phyloP scores from a whole-genome alignment of 345 rosid genomes.

The Streptanthus diversifolius region DNA sequence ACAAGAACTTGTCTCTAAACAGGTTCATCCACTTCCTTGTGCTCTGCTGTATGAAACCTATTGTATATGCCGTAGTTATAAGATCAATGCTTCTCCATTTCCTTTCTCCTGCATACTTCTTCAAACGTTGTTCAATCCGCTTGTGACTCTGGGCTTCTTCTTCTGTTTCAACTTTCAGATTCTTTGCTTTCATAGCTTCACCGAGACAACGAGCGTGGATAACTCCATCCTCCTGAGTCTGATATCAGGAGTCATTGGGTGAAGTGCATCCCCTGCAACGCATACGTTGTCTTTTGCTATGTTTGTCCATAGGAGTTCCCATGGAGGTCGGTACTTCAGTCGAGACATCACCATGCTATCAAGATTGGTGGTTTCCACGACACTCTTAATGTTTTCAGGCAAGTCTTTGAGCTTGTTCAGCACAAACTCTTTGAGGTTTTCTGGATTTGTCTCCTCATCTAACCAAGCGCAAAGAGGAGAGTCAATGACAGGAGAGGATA shows the following conservation, averaged over 20 bases:
- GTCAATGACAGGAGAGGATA: slow-evolving; percentile 1
- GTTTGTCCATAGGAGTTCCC: slow-evolving; percentile 57
- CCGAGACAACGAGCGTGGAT: slow-evolving; percentile 64
- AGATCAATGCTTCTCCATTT: slow-evolving; percentile 70
- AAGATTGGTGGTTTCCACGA: slow-evolving; percentile 41
- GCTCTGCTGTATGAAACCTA: slow-evolving; percentile 53
- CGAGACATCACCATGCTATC: slow-evolving; percentile 34
- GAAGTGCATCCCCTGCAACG: slow-evolving; percentile 70
- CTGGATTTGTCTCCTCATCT: slow-evolving; percentile 31
- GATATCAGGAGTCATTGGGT: slow-evolving; percentile 69
- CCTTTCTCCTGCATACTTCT: slow-evolving; percentile 47
- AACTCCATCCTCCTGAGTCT: slow-evolving; percentile 58
- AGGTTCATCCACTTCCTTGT: slow-evolving; percentile 33
- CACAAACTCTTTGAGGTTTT: slow-evolving; percentile 43
- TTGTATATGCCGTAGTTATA: slow-evolving; percentile 41
- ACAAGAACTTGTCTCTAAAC: slow-evolving; percentile 45
- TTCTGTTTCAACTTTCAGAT: slow-evolving; percentile 6
- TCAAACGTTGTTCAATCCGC: slow-evolving; percentile 44
- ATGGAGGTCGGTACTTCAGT: slow-evolving; percentile 45
- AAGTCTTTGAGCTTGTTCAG: slow-evolving; percentile 38
- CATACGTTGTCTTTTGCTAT: slow-evolving; percentile 57
- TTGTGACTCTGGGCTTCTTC: slow-evolving; percentile 26
- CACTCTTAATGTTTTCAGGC: slow-evolving; percentile 33
- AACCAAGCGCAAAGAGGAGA: slow-evolving; percentile 14
- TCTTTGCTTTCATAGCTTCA: slow-evolving; percentile 35